phyloP scores from a whole-genome alignment of 2,329 filamentous ascomycete genomes.

The Capronia epimyces region DNA sequence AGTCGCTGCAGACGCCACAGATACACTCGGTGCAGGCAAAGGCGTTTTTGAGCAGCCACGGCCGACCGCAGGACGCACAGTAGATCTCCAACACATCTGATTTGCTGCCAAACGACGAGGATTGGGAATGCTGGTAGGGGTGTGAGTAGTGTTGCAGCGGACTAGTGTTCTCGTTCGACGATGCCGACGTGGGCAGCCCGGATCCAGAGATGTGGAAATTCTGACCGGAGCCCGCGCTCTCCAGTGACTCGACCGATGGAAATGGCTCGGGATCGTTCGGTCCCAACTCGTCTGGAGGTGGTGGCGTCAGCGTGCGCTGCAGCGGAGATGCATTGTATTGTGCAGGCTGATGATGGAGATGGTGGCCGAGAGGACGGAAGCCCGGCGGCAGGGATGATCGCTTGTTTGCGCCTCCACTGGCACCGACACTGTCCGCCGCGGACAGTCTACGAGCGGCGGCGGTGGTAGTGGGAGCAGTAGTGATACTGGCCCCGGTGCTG shows the following conservation, averaged over 20 bases:
- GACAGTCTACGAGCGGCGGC: constrained; percentile 33
- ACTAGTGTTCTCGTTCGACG: constrained; percentile 56
- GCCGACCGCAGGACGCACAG: constrained; percentile 76
- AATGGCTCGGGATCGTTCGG: constrained; percentile 69
- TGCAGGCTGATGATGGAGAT: constrained; percentile 38
- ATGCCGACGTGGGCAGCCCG: constrained; percentile 60
- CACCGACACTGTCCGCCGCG: constrained; percentile 21
- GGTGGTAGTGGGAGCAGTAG: constrained; percentile 34
- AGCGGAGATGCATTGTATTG: constrained; percentile 80
- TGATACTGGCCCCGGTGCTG: constrained; percentile 7
- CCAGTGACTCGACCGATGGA: constrained; percentile 80
- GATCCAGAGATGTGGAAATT: constrained; percentile 65
- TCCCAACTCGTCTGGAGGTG: constrained; percentile 55
- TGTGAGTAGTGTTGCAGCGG: constrained; percentile 40
- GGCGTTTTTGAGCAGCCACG: constrained; percentile 72
- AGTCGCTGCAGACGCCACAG: constrained; percentile 82
- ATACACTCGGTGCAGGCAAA: constrained; percentile 97
- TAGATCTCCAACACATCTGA: constrained; percentile 71
- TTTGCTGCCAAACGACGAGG: constrained; percentile 44
- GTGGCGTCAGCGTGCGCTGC: constrained; percentile 84
- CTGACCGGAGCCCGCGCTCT: constrained; percentile 52
- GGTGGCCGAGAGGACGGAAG: constrained; percentile 42
- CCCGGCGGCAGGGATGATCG: constrained; percentile 58
- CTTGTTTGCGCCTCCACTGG: constrained; percentile 38
- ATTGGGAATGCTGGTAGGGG: constrained; percentile 48